phyloP scores from a whole-genome alignment of 345 rosid species.

The Acer saccharum region DNA sequence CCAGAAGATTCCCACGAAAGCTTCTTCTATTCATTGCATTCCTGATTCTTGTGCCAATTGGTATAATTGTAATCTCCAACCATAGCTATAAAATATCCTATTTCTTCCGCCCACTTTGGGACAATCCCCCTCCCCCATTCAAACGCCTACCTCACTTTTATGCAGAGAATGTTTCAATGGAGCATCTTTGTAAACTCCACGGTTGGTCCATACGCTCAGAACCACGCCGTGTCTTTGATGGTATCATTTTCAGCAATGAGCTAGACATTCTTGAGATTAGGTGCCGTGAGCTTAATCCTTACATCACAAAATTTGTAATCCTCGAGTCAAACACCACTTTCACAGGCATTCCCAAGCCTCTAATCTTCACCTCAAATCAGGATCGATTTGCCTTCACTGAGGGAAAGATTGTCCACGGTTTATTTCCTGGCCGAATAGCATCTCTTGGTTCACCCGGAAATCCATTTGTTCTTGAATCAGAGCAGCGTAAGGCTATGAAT shows the following conservation, averaged over 20 bases:
- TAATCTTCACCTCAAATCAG: conserved; percentile 53
- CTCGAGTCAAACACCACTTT: conserved; percentile 88
- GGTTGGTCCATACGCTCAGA: conserved; percentile 71
- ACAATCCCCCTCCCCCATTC: conserved; percentile 77
- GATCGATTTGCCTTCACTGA: conserved; percentile 61
- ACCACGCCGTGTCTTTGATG: conserved; percentile 74
- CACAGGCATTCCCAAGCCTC: conserved; percentile 87
- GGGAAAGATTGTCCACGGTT: conserved; percentile 63
- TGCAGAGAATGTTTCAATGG: conserved; percentile 89
- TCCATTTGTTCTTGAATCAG: conserved; percentile 68
- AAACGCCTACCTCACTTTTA: conserved; percentile 76
- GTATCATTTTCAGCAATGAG: conserved; percentile 87
- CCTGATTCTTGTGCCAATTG: conserved; percentile 51
- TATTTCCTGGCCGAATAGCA: conserved; percentile 55
- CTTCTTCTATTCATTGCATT: conserved; percentile 32
- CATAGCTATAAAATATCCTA: conserved; percentile 56
- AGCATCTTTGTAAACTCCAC: conserved; percentile 76
- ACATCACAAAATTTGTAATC: conserved; percentile 68
- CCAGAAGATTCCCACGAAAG: conserved; percentile 44
- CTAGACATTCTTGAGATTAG: conserved; percentile 80
- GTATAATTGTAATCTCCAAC: conserved; percentile 48
- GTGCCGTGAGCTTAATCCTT: conserved; percentile 76
- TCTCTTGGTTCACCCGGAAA: conserved; percentile 38
- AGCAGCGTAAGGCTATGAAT: conserved; percentile 71
- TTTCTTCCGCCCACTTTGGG: conserved; percentile 88